Percentiles rank a stretch among this genome's conserved stretches.
Conservation (phyloP, 2,329 filamentous ascomycete species). For the Monilinia vaccinii-corymbosi region DNA sequence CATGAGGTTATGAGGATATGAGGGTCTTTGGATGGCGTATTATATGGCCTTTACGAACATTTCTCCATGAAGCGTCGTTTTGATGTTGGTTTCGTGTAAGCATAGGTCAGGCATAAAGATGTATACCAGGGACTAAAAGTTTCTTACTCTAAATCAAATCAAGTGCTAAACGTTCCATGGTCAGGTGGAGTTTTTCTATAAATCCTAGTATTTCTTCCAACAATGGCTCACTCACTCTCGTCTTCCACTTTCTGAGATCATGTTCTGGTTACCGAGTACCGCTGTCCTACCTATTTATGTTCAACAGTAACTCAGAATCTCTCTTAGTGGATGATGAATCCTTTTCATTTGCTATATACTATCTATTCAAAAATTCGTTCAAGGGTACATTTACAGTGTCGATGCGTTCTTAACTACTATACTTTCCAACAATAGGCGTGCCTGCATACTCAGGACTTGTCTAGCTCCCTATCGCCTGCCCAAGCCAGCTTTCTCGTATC, state of each 20-base stretch:
- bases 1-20: background rate
- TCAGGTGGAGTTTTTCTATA: background rate
- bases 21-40: background rate
- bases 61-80: background rate
- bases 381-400: background rate
- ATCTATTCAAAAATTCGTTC: background rate
- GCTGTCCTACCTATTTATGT: background rate
- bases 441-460: background rate
- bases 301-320: background rate
- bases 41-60: background rate
- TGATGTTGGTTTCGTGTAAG: background rate
- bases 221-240: background rate
- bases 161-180: background rate
- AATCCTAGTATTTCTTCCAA: background rate
- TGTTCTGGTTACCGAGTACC: background rate
- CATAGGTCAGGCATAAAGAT: background rate
- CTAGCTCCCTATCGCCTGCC: constrained; percentile 10
- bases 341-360: background rate
- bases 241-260: background rate
- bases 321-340: background rate
- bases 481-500: constrained; percentile 27
- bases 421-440: background rate
- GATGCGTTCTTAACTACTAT: no score
- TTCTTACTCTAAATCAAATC: no score
- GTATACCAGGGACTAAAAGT: background rate